Evolutionary conservation across 164 flowering plant species (phyloP), one percentile per base, ranked within the genome.

Genomic region (Vitis labrusca): DNA sequence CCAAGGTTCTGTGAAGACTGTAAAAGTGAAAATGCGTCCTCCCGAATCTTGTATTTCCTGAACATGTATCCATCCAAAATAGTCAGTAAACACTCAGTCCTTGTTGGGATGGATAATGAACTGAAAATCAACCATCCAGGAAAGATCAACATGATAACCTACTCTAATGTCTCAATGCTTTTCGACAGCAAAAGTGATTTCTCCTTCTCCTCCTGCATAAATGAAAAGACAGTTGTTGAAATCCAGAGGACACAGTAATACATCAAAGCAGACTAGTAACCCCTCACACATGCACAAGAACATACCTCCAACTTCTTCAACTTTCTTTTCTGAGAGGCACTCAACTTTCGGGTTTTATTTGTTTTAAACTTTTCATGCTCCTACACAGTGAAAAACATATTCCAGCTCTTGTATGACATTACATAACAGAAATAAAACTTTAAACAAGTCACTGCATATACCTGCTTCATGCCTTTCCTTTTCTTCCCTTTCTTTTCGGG

Each of bases 11-110:
- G 78, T 44, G 97, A 84, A 29, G 97, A 86, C 66, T 44, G 77
- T 71, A 95, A 72, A 66, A 92, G 85, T 53, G 85, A 71, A 78
- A 75, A 76, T 29, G 81, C 85, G 71, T 82, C 83, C 54, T 90
- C 92, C n/a, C 66, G 73, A 56, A 94, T 85, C 76, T 85, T 85
- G 75, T 90, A 79, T 78, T 85, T 85, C 88, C 98, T 94, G 76
- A 57, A 77, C 76, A 17, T 49, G 30, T 9, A 64, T 44, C 55
- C 5, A 13, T 49, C 3, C 3, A 61, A 19, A 59, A 29, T 54
- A 47, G 54, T 17, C 14, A 47, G 13, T 11, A 67, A 59, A 47
- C 15, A 63, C 23, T n/a, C 23, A 5, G 49, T 14, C 3, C 13
- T 10, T 50, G 9, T 13, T 23, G 11, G 58, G 19, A 65, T 14